A percentile compares a stretch with the other conserved stretches of the same genome.
These are phyloP conservation scores for Ogataea populi-albae DNA, from an alignment of 805 yeast species.

Conservation along the genomic window DNA sequence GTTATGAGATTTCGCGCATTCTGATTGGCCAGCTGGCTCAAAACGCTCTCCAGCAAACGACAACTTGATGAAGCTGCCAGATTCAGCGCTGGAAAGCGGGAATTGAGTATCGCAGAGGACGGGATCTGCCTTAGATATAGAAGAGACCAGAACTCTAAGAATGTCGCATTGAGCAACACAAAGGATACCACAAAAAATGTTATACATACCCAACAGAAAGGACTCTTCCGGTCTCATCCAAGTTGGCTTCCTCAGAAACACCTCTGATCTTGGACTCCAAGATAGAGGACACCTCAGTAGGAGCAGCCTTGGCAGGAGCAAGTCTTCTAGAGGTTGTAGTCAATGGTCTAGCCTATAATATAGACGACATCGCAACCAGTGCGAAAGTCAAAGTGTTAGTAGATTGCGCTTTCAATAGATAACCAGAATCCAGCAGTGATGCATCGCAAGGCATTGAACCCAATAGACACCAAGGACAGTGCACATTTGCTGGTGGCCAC, in stretches of 20 bases:
- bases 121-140: too few relatives aligned
- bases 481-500: too few relatives aligned
- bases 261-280: constrained; percentile 99
- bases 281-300: constrained; percentile 98
- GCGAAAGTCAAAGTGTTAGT: constrained; percentile 16
- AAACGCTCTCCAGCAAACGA: too few relatives aligned
- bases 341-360: constrained; percentile 65
- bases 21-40: constrained; percentile 24
- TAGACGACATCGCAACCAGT: constrained; percentile 4
- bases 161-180: too few relatives aligned
- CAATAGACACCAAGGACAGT: constrained; percentile 4
- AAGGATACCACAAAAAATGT: too few relatives aligned
- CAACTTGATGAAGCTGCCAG: too few relatives aligned
- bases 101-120: too few relatives aligned
- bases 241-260: constrained; percentile 94
- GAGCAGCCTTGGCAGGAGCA: constrained; percentile 96
- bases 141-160: too few relatives aligned
- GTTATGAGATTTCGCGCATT: constrained; percentile 28
- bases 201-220: constrained; percentile 86
- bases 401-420: too few relatives aligned
- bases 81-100: too few relatives aligned
- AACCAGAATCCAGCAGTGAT: too few relatives aligned
- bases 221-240: constrained; percentile 99
- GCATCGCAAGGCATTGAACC: not conserved
- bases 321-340: constrained; percentile 67